Conservation (phyloP, 306 rosid genomes). For the Pterocarpus macrocarpus region DNA sequence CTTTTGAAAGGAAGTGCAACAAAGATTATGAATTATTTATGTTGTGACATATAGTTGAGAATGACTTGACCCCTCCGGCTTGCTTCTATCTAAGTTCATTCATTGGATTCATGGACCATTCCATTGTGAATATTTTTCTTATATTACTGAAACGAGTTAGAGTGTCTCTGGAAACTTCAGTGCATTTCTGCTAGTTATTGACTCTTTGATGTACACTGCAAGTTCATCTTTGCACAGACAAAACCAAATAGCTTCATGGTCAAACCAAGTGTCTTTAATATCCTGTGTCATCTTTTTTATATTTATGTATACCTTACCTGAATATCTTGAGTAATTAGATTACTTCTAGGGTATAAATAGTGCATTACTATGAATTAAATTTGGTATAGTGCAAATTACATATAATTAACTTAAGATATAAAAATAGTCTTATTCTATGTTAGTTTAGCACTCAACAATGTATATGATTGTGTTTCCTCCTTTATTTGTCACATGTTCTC, state of each 20-base stretch:
- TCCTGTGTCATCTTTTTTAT: background rate
- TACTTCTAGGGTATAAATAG: background rate
- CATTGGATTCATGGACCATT: background rate
- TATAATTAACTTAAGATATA: background rate
- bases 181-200: conserved; percentile 12
- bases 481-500: background rate
- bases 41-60: background rate
- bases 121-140: conserved; percentile 2
- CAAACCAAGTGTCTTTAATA: conserved; percentile 12
- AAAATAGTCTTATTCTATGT: background rate
- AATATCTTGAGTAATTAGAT: no score
- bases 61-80: conserved; percentile 1
- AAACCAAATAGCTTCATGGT: conserved; percentile 17
- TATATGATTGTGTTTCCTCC: background rate
- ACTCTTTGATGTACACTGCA: conserved; percentile 1
- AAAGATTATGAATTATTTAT: background rate
- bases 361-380: background rate
- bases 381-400: background rate
- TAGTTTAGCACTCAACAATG: background rate
- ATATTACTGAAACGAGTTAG: background rate
- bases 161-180: background rate
- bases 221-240: background rate
- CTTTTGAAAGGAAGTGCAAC: background rate
- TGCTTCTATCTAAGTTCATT: background rate
- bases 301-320: background rate